Base-by-base conservation (phyloP, 164 flowering plant genomes). In the Cinnamomum micranthum region DNA sequence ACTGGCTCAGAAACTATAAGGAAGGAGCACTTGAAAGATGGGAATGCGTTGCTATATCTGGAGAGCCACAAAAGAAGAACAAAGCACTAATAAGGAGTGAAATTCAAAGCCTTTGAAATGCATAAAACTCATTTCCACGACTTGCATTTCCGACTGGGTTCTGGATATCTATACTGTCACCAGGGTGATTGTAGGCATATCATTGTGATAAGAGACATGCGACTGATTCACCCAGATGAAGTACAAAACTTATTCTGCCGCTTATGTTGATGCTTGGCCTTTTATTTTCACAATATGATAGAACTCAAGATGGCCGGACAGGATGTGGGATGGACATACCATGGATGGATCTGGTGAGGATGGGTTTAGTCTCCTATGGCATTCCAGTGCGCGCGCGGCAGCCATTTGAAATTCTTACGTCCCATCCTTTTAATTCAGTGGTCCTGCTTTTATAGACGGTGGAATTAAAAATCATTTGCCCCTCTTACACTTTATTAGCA, bases 181-280 rank as follows among this genome's bases (percentile, higher is more conserved):
- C 97, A 93, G 95, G 98, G 96, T 52, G 87, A 88, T 59, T 92
- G 95, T 86, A 87, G 84, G 81, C 97, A 95, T 73, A 71, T 79
- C 3, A 78, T 92, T 23, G 93, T 95, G 41, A 77, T 95, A 19
- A 85, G 99, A 75, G 98, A 95, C 80, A 88, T 92, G 97, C 87
- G 97, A 82, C 68, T 93, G 78, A 77, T 93, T 75, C 97, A 91
- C 76, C 89, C 92, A 0, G 97, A 92, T 27, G 98, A 95, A 71
- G 84, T 83, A 15, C 88, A n/a, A n/a, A n/a, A 41, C 11, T 41
- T 41, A 6, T 9, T 41, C 10, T 41, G 47, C 47, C 7, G 47
- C 47, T 41, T 41, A 9, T 41, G 47, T 41, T 41, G 11, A 41
- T 41, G 47, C 47, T 41, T 1, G 9, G 47, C 47, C 10, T 6